Percentiles rank a stretch among this genome's conserved stretches.
These are phyloP conservation scores for Volutella citrinella DNA, from an alignment of 2,329 filamentous ascomycete species.

Conservation along the genomic window DNA sequence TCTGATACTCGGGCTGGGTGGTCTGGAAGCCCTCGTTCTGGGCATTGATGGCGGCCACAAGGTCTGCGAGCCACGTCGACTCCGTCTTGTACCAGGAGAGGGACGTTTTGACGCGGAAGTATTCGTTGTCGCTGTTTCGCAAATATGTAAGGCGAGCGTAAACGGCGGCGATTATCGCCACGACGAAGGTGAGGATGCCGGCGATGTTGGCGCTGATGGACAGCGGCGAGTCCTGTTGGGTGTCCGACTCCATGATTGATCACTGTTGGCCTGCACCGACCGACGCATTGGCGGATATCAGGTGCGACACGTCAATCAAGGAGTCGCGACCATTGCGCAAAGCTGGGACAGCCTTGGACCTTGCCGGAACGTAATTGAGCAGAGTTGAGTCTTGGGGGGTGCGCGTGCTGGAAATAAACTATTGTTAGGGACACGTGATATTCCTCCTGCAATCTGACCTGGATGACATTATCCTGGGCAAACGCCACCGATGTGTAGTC, in stretches of 20 bases:
- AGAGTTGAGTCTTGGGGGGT: too few species aligned
- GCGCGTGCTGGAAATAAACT: too few species aligned
- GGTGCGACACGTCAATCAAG: too few species aligned
- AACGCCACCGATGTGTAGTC: too few species aligned
- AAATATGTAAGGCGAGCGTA: slow-evolving; percentile 44
- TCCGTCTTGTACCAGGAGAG: slow-evolving; percentile 50
- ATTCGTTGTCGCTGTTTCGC: slow-evolving; percentile 44
- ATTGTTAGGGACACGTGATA: too few species aligned
- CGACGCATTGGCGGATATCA: too few species aligned
- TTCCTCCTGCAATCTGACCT: too few species aligned
- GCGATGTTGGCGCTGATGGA: slow-evolving; percentile 43
- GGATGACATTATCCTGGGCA: too few species aligned
- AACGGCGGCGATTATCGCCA: slow-evolving; percentile 41
- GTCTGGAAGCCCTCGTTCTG: slow-evolving; percentile 21
- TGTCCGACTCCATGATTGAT: slow-evolving; percentile 25
- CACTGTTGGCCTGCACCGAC: too few species aligned
- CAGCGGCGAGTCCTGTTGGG: slow-evolving; percentile 39
- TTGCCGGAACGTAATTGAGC: too few species aligned
- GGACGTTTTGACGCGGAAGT: slow-evolving; percentile 44
- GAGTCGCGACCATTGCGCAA: too few species aligned
- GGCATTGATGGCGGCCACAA: slow-evolving; percentile 31
- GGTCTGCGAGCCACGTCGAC: slow-evolving; percentile 42
- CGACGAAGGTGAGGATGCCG: slow-evolving; percentile 46
- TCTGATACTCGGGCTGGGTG: slow-evolving; percentile 39
- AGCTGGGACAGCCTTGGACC: too few species aligned